Evolutionary conservation across 345 rosid species (phyloP).

Genomic region (Hevea brasiliensis): DNA sequence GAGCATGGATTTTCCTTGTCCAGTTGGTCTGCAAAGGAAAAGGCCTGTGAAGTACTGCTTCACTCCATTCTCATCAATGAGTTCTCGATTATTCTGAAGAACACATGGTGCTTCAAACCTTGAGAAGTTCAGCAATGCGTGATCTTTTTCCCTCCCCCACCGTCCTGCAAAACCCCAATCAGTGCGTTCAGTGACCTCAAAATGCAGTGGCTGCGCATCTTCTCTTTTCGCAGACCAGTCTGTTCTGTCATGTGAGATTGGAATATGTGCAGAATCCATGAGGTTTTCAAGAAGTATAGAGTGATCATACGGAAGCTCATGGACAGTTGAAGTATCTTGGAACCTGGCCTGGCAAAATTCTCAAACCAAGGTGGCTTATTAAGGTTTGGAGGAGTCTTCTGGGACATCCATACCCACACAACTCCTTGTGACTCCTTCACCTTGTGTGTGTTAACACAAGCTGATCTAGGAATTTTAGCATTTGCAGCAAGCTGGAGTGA

Average conservation of each 20-base stretch:
- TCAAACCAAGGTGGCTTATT: conserved; percentile 87
- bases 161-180: conserved; percentile 83
- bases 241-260: conserved; percentile 89
- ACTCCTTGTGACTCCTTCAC: conserved; percentile 89
- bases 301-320: conserved; percentile 93
- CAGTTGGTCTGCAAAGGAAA: conserved; percentile 91
- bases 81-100: conserved; percentile 67
- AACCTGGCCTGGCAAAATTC: conserved; percentile 72
- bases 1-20: conserved; percentile 96
- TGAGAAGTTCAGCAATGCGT: conserved; percentile 45
- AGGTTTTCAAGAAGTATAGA: conserved; percentile 91
- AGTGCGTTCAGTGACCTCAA: conserved; percentile 68
- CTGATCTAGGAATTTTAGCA: conserved; percentile 75
- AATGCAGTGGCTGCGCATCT: conserved; percentile 76
- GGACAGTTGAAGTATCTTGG: conserved; percentile 65
- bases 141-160: conserved; percentile 80
- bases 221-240: conserved; percentile 83
- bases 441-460: conserved; percentile 67
- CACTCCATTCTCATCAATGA: conserved; percentile 58
- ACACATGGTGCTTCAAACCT: conserved; percentile 84
- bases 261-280: conserved; percentile 97
- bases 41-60: conserved; percentile 71
- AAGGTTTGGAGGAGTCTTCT: conserved; percentile 57
- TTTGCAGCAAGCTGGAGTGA: conserved; percentile 61
- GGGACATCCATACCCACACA: conserved; percentile 93